phyloP scores from a whole-genome alignment of 176 grass and related monocot genomes.

The Oryza officinalis region DNA sequence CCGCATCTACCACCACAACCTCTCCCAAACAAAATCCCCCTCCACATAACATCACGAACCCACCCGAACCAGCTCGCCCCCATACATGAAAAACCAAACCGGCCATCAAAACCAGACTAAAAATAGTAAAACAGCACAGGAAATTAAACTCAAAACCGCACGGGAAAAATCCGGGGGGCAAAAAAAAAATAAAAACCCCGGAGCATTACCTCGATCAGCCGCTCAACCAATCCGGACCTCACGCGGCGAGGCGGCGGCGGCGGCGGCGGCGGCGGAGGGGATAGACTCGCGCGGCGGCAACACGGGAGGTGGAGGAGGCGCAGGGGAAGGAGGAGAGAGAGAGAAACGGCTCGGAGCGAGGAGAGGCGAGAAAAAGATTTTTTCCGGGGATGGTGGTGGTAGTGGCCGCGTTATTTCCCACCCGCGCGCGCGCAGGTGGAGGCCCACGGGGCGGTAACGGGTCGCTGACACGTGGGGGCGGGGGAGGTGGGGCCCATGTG shows the following conservation, averaged over 20 bases:
- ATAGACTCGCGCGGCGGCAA: constrained; percentile 8
- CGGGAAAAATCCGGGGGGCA: background rate
- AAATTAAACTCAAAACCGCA: background rate
- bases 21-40: background rate
- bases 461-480: background rate
- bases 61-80: background rate
- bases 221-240: background rate
- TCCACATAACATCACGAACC: background rate
- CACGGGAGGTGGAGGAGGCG: constrained; percentile 24
- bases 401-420: constrained; percentile 38
- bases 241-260: constrained; percentile 15
- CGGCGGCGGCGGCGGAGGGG: background rate
- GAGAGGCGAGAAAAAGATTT: constrained; percentile 68
- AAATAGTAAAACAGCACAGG: background rate
- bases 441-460: background rate
- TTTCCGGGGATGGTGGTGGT: constrained; percentile 42
- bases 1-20: background rate
- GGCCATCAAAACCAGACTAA: constrained; percentile 3
- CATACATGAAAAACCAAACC: background rate
- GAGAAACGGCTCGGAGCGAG: constrained; percentile 25
- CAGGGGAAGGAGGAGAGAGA: constrained; percentile 33
- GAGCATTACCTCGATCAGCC: constrained; percentile 42
- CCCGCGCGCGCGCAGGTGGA: background rate
- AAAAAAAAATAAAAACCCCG: background rate
- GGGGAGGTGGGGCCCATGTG: rapidly evolving